These are phyloP conservation scores for Peronospora destructor DNA, from an alignment of 352 stramenopile genomes.

Conservation along the genomic window DNA sequence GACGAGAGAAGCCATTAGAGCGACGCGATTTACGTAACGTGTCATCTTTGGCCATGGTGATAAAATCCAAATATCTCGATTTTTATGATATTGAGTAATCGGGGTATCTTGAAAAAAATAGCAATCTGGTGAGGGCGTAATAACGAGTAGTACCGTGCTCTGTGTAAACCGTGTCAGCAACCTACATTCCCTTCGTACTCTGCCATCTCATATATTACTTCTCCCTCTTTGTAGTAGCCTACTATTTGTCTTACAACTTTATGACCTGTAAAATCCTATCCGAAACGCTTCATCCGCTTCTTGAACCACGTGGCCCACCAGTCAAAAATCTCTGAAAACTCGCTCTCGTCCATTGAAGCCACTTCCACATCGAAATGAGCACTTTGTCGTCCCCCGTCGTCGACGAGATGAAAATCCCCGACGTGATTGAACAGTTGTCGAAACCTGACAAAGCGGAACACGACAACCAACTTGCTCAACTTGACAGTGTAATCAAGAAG, in stretches of 20 bases:
- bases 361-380: background rate
- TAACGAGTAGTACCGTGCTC: too few relatives aligned
- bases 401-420: slow-evolving; percentile 49
- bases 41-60: slow-evolving; percentile 9
- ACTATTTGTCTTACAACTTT: too few relatives aligned
- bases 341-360: background rate
- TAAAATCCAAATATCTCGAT: background rate
- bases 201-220: too few relatives aligned
- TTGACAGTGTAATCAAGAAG: slow-evolving; percentile 90
- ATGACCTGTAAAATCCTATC: too few relatives aligned
- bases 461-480: slow-evolving; percentile 73
- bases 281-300: too few relatives aligned
- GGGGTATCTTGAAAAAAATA: background rate
- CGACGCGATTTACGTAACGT: slow-evolving; percentile 11
- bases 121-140: too few relatives aligned
- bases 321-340: slow-evolving; percentile 16
- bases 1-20: slow-evolving; percentile 34
- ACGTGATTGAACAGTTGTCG: slow-evolving; percentile 72
- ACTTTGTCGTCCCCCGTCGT: slow-evolving; percentile 1
- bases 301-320: slow-evolving; percentile 15
- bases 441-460: slow-evolving; percentile 88
- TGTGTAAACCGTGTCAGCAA: too few relatives aligned
- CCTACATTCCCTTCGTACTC: too few relatives aligned
- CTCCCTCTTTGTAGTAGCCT: too few relatives aligned
- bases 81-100: too few relatives aligned